Base-by-base conservation (phyloP, 768 basidiomycete species). In the Rhodosporidiobolus odoratus region DNA sequence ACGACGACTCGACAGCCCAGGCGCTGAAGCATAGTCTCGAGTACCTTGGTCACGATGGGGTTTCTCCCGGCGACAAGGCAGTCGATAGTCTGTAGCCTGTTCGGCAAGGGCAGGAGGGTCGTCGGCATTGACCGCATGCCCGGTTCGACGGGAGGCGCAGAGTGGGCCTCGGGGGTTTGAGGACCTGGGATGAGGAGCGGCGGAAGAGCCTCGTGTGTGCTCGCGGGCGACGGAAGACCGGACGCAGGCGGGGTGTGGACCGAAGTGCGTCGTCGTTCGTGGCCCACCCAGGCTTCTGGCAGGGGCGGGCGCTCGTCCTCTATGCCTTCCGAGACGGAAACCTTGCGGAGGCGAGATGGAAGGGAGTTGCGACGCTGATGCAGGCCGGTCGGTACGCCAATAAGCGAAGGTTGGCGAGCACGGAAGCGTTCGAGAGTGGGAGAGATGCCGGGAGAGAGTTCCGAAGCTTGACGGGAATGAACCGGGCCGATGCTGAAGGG, bases 11-110 rank as follows among this genome's bases (percentile, higher is more conserved):
- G 89, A 79, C 95, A 98, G 2, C 96, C 96, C 69, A 98, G 85
- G 43, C 94, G 88, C 70, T 91, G 89, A 57, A 99, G 85, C 54
- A 98, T 81, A 3, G 94, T 98, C 80, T 97, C 93, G 58, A 97
- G 88, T 58, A 99, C 97, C 83, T 98, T 97, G 40, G 91, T 90
- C 0, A 93, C 95, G 73, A 98, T 97, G 2, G 96, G 96, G 77
- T 99, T 98, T 76, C 98, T 93, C 79, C 98, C 96, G 1, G 95
- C 96, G 43, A 99, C 84, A 35, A 99, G 80, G 77, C 92, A 93
- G 48, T 93, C 96, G 63, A 98, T 88, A n/a, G 89, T 88, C 48
- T 47, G 54, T 30, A 66, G 52, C 19, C 52, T 34, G 47, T 34
- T 57, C 19, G 41, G 38, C 38, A 27, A 43, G 52, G 56, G 43